Evolutionary conservation across 371 early-diverging fungal species (phyloP), one percentile per base, ranked within the genome.

Genomic region (Parasitella parasitica): DNA sequence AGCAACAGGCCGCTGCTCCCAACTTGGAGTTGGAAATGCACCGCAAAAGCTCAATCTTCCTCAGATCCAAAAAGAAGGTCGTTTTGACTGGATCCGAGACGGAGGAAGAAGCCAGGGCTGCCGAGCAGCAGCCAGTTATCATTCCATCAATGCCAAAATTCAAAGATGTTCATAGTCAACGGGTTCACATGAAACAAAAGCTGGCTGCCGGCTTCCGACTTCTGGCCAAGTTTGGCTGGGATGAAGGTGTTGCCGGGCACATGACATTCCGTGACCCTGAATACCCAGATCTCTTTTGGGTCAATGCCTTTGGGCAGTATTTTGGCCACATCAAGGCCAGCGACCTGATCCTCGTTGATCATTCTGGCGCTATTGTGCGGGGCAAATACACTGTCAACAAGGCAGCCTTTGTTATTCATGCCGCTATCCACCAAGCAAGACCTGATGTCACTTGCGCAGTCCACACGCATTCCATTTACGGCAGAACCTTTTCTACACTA

Each of bases 391-490:
- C 77, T 2, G 79, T 86, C 16, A 86, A 86, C 54, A 84, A 83
- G 11, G 86, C 85, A 1, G 86, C 85, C 0, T 86, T 86, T 67
- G 84, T 83, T 11, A 86, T 85, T 53, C 86, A 86, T 64, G 82
- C 81, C 1, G 78, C 81, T 49, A 75, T 85, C 37, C 85, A 85
- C 39, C 61, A 54, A 26, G 81, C 75, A 2, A 69, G 83, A 6
- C 56, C 72, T 0, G 84, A 85, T 56, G 82, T 81, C 2, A 63
- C 73, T 4, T 82, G 84, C 24, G 85, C 84, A 3, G 84, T 81
- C 32, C 87, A 86, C 37, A 76, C 78, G 18, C 87, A 86, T 61
- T 83, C 83, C 6, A 78, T 85, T 65, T 77, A 86, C 39, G 87
- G 87, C 12, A 83, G 77, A 66, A 78, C 87, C 16, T 83, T 85